phyloP scores from a whole-genome alignment of 805 yeast species.

The Pichia paraexigua region DNA sequence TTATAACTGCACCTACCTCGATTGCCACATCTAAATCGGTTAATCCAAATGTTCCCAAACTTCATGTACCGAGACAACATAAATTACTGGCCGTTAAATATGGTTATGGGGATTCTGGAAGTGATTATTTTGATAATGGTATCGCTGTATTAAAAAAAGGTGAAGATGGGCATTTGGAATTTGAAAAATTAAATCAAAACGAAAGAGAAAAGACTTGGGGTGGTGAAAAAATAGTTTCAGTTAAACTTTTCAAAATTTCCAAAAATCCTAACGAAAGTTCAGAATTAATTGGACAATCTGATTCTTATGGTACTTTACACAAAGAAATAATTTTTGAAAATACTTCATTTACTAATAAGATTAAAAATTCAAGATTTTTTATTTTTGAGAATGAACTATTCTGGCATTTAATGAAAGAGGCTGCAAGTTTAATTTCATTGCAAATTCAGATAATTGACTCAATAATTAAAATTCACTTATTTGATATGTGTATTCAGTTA shows the following conservation, averaged over 20 bases:
- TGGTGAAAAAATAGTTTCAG: conserved; percentile 43
- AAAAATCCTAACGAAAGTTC: conserved; percentile 9
- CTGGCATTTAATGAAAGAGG: conserved; percentile 69
- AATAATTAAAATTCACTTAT: conserved; percentile 56
- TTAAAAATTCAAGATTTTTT: conserved; percentile 60
- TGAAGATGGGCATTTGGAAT: conserved; percentile 35
- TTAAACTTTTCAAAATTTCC: conserved; percentile 36
- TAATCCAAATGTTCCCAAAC: background rate
- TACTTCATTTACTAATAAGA: conserved; percentile 38
- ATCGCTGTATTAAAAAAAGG: conserved; percentile 57
- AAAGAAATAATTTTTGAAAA: conserved; percentile 3
- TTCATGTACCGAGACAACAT: background rate
- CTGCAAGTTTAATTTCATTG: conserved; percentile 56
- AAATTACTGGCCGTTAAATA: conserved; percentile 57
- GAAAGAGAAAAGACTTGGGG: conserved; percentile 26
- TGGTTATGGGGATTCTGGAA: conserved; percentile 90
- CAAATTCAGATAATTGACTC: conserved; percentile 60
- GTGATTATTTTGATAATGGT: conserved; percentile 66
- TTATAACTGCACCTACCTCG: conserved; percentile 43
- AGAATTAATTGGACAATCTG: conserved; percentile 9
- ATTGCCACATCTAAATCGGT: background rate
- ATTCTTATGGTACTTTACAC: conserved; percentile 2
- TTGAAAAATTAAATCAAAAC: conserved; percentile 30
- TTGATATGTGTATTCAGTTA: conserved; percentile 62
- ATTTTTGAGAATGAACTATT: conserved; percentile 88